Evolutionary conservation across 257 asterid species (phyloP), one percentile per base, ranked within the genome.

Genomic region (Marsdenia floribunda): DNA sequence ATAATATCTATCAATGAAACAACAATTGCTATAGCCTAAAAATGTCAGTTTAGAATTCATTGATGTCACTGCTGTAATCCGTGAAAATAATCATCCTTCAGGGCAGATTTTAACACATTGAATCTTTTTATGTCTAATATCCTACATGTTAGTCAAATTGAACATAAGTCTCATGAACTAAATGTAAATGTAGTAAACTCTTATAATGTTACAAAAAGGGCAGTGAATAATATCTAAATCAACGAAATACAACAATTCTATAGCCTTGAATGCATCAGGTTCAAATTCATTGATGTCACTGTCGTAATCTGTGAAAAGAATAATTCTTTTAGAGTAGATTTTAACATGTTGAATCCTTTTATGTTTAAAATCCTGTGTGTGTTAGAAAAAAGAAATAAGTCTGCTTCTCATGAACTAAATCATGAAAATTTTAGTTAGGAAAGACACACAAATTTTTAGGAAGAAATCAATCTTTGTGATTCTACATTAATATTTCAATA

Each of bases 1-100:
- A 68, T 46, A 57, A 29, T 18, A 22, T 70, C 8, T 40, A 74
- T 60, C 18, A 53, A 9, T 50, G 76, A 26, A 66, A 58, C 67
- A 57, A 15, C 15, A 59, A 4, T 21, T 35, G 58, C 46, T n/a
- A 24, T 35, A 3, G 50, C 71, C 21, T 37, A 38, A 38, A 15
- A 18, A 21, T 40, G 37, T 29, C 44, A 63, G 68, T 33, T 63
- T 14, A 63, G 26, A 33, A 12, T 33, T 29, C 68, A 33, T 33
- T 29, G 6, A 26, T 18, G n/a, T 63, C 29, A 55, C 29, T 55
- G 68, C 16, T 53, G 58, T 18, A 63, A 63, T 63, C 68, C 46
- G 15, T 33, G 22, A 15, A 14, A 29, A 33, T 3, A 44, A 44
- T 44, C 6, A 44, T 44, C 6, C 42, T 44, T 44, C 49, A 8